Percentiles rank a stretch among this genome's conserved stretches.
Conservation (phyloP, 139 green algal genomes). For the Chlamydomonas sp. region DNA sequence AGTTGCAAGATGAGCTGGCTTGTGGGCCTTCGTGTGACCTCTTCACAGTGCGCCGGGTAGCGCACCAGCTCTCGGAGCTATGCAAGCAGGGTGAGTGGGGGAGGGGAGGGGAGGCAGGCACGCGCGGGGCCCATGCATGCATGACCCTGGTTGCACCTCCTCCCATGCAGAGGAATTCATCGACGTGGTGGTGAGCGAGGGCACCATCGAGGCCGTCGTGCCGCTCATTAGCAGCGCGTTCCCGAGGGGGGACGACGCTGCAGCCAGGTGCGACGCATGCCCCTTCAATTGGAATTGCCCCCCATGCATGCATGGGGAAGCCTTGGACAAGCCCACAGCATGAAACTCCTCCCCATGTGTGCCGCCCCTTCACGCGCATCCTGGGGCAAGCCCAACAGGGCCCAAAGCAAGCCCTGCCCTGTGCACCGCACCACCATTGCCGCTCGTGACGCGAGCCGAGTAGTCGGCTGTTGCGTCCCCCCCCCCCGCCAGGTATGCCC, state of each 20-base stretch:
- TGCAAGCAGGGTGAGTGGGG: conserved; percentile 68
- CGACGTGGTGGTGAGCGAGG: conserved; percentile 58
- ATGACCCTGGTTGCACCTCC: background rate
- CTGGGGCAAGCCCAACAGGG: conserved; percentile 5
- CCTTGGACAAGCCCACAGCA: background rate
- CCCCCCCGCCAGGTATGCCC: background rate
- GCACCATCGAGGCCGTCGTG: conserved; percentile 57
- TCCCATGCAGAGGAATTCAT: conserved; percentile 61
- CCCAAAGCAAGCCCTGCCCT: too few relatives aligned
- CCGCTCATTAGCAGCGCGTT: conserved; percentile 59
- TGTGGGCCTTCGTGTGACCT: too few relatives aligned
- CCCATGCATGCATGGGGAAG: background rate
- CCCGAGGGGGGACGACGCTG: too few relatives aligned
- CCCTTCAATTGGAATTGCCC: background rate
- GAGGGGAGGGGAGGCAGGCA: background rate
- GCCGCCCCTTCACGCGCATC: background rate
- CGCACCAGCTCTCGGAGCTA: conserved; percentile 58
- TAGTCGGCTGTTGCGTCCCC: background rate
- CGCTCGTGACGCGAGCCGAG: background rate
- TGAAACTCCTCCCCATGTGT: background rate
- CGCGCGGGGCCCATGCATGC: background rate
- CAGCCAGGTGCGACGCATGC: conserved; percentile 6
- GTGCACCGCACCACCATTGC: background rate
- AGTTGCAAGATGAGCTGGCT: too few relatives aligned
- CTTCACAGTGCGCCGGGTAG: conserved; percentile 45